phyloP scores from a whole-genome alignment of 805 yeast species.

The Sugiyamaella valdiviana region DNA sequence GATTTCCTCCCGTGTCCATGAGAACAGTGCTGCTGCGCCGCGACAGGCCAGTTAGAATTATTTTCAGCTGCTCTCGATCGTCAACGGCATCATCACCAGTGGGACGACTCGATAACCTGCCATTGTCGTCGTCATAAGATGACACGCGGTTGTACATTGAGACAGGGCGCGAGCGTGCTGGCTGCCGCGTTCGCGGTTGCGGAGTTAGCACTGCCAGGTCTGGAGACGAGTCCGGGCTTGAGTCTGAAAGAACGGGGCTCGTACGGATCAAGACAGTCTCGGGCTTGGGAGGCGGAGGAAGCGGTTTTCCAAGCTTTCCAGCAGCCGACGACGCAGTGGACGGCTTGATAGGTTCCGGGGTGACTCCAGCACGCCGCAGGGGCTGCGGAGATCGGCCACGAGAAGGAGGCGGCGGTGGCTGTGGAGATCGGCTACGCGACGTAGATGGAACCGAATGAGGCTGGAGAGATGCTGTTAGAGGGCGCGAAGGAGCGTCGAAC shows the following conservation, averaged over 20 bases:
- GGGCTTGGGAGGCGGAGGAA: background rate
- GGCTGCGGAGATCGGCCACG: background rate
- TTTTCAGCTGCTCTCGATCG: constrained; percentile 27
- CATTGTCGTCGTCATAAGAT: background rate
- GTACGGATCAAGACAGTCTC: background rate
- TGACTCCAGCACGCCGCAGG: background rate
- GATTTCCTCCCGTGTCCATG: constrained; percentile 24
- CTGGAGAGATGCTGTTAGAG: background rate
- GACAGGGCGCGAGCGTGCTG: constrained; percentile 3
- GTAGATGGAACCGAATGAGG: background rate
- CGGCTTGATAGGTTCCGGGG: background rate
- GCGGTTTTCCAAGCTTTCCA: too few relatives aligned
- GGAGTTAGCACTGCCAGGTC: background rate
- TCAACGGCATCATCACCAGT: constrained; percentile 8
- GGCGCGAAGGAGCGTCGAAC: background rate
- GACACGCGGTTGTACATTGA: constrained; percentile 5
- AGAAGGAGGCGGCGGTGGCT: background rate
- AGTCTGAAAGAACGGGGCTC: background rate
- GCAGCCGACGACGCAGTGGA: background rate
- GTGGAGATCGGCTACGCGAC: background rate
- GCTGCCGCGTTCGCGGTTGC: background rate
- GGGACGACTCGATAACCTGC: background rate
- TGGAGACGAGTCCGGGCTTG: background rate
- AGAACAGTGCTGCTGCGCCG: constrained; percentile 31
- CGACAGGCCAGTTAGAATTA: constrained; percentile 32